Evolutionary conservation across 2,329 filamentous ascomycete genomes (phyloP).

Genomic region (Sclerotinia trifoliorum): DNA sequence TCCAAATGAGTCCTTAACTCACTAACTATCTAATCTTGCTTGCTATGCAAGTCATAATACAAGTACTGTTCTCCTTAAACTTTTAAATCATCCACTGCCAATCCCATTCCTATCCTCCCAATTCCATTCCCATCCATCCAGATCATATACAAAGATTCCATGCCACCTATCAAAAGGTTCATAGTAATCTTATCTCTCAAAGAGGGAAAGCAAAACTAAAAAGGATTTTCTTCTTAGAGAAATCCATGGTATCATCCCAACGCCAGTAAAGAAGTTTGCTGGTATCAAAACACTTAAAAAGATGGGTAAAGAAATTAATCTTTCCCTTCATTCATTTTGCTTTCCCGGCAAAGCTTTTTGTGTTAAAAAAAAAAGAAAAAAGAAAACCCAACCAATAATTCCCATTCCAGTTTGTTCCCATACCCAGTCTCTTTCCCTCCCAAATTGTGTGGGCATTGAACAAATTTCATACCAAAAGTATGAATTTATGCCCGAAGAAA

Average conservation of each 20-base stretch:
- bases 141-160: conserved; percentile 20
- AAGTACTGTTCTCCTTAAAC: neutral
- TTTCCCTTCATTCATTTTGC: conserved; percentile 26
- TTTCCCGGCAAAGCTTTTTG: conserved; percentile 26
- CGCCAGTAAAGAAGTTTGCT: conserved; percentile 28
- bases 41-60: conserved; percentile 12
- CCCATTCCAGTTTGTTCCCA: conserved; percentile 18
- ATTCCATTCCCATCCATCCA: conserved; percentile 7
- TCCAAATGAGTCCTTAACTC: neutral
- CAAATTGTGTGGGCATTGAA: conserved; percentile 11
- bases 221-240: neutral
- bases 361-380: conserved; percentile 4
- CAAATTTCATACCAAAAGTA: conserved; percentile 15
- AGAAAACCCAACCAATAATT: conserved; percentile 14
- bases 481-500: conserved; percentile 14
- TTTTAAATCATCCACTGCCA: conserved; percentile 15
- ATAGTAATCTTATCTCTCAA: conserved; percentile 4
- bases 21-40: conserved; percentile 9
- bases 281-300: conserved; percentile 30
- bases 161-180: neutral
- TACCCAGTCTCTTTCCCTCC: conserved; percentile 12
- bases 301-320: conserved; percentile 22
- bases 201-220: neutral
- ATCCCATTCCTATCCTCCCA: neutral
- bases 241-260: conserved; percentile 39